Percentiles rank a stretch among this genome's conserved stretches.
These are phyloP conservation scores for Marasmius sp. DNA, from an alignment of 1,284 basidiomycete species.

Conservation along the genomic window DNA sequence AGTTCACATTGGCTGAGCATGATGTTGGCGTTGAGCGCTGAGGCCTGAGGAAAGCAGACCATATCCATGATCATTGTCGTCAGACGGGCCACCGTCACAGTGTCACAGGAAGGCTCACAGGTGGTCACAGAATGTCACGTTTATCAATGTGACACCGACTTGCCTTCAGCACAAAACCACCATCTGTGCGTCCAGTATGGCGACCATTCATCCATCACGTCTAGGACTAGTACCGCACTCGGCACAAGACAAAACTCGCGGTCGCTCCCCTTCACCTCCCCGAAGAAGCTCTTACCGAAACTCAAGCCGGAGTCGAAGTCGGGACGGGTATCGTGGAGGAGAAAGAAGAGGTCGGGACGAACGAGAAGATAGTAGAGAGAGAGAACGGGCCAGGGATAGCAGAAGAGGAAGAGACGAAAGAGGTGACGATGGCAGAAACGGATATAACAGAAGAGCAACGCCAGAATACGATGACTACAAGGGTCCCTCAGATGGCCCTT, in stretches of 20 bases:
- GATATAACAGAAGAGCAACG: constrained; percentile 32
- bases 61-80: neutral
- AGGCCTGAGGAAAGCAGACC: no score
- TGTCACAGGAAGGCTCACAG: neutral
- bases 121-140: no score
- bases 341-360: constrained; percentile 6
- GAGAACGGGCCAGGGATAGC: constrained; percentile 21
- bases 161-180: no score
- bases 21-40: no score
- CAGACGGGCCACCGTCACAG: neutral
- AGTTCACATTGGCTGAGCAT: no score
- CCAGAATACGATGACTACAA: constrained; percentile 49
- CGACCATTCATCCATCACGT: constrained; percentile 63
- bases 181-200: constrained; percentile 40
- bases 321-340: neutral
- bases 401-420: constrained; percentile 14
- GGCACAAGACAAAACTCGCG: constrained; percentile 10
- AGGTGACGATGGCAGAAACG: constrained; percentile 15
- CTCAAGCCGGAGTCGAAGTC: constrained; percentile 1
- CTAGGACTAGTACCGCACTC: constrained; percentile 52
- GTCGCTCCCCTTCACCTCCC: constrained; percentile 10
- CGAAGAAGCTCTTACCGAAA: constrained; percentile 21
- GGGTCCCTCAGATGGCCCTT: constrained; percentile 25
- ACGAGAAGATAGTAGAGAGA: constrained; percentile 12
- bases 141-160: no score